phyloP scores from a whole-genome alignment of 768 basidiomycete species.

The Tricholoma furcatifolium region DNA sequence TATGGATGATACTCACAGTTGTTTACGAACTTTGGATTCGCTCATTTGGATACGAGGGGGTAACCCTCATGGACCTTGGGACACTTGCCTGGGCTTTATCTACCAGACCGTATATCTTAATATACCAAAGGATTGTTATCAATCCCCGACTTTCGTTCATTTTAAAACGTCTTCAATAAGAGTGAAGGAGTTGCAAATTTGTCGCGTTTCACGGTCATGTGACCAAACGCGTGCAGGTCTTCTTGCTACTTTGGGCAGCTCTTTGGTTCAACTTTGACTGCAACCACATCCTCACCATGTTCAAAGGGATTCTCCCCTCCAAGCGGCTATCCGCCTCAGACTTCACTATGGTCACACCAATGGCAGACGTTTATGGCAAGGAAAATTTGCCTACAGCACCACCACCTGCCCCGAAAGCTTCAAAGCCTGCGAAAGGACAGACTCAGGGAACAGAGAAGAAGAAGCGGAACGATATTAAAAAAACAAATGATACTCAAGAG shows the following conservation, averaged over 20 bases:
- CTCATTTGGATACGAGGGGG: background rate
- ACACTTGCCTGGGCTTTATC: background rate
- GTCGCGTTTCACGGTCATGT: constrained; percentile 6
- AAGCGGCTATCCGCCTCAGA: constrained; percentile 66
- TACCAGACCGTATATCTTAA: background rate
- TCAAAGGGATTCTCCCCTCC: constrained; percentile 75
- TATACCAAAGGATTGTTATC: background rate
- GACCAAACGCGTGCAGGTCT: constrained; percentile 9
- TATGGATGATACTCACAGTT: background rate
- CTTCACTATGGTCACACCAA: constrained; percentile 68
- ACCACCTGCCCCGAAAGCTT: constrained; percentile 13
- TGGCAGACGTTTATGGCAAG: constrained; percentile 57
- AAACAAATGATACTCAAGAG: constrained; percentile 8
- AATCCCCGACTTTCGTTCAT: too few relatives aligned
- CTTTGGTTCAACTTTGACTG: constrained; percentile 17
- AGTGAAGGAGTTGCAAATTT: background rate
- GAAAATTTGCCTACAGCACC: constrained; percentile 52
- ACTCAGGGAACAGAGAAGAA: constrained; percentile 39
- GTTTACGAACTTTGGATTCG: background rate
- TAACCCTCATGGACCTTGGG: background rate
- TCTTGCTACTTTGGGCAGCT: constrained; percentile 7
- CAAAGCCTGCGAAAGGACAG: constrained; percentile 29
- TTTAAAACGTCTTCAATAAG: background rate
- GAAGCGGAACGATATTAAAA: constrained; percentile 28
- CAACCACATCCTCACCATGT: constrained; percentile 48